Percentiles rank a stretch among this genome's conserved stretches.
Conservation (phyloP, 768 basidiomycete species). For the Ephemerocybe angulata region DNA sequence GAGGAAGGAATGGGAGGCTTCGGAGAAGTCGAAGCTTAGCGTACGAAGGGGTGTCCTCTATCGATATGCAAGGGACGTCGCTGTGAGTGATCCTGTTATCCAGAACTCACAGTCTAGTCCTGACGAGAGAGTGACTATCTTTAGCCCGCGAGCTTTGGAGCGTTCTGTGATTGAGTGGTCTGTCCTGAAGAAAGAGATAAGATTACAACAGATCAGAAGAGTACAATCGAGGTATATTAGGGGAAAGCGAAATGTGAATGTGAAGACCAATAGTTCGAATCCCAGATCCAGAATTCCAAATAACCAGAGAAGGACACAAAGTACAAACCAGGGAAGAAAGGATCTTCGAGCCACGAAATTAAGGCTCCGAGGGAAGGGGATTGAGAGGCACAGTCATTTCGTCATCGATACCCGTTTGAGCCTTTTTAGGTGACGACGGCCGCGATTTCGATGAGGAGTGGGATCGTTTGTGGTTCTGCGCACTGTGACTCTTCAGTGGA, state of each 20-base stretch:
- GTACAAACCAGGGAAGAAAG: too few relatives aligned
- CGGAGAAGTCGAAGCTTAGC: conserved; percentile 58
- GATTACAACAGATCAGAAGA: too few relatives aligned
- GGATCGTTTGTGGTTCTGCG: neutral
- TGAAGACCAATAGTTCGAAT: too few relatives aligned
- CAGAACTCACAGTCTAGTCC: conserved; percentile 1
- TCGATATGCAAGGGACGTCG: conserved; percentile 83
- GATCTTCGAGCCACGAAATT: too few relatives aligned
- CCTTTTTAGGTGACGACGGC: neutral
- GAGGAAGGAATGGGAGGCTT: conserved; percentile 64
- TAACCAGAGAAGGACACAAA: too few relatives aligned
- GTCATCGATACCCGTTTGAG: neutral
- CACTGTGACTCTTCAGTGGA: neutral
- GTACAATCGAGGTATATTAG: too few relatives aligned
- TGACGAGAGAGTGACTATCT: conserved; percentile 6
- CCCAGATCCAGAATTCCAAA: too few relatives aligned
- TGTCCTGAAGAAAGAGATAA: too few relatives aligned
- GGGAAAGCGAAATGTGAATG: too few relatives aligned
- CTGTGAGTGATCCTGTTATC: conserved; percentile 50
- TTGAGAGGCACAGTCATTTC: conserved; percentile 8
- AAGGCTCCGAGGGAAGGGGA: too few relatives aligned
- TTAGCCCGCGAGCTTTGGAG: conserved; percentile 78
- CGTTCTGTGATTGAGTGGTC: conserved; percentile 76
- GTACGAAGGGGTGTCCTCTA: conserved; percentile 72
- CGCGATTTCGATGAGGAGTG: neutral